Evolutionary conservation across 805 yeast genomes (phyloP).

Genomic region (Lipomyces lipofer): DNA sequence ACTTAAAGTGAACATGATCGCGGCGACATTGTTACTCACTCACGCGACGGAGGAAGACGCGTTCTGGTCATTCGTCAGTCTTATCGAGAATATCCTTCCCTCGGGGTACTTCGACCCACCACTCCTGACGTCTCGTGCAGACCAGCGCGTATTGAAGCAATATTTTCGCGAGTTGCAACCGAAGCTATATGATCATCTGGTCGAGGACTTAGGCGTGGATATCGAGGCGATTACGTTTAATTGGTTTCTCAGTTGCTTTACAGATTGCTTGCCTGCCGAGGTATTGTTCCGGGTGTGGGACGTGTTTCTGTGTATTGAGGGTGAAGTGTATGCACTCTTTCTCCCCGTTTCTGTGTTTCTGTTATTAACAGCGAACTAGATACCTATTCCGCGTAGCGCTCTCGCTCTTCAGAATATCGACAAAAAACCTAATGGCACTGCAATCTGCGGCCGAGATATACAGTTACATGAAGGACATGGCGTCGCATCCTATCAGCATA

Average conservation of each 20-base stretch:
- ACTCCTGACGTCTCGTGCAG: slow-evolving; percentile 43
- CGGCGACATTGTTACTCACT: slow-evolving; percentile 51
- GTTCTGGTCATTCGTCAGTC: slow-evolving; percentile 52
- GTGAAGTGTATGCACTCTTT: slow-evolving; percentile 41
- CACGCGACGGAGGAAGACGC: slow-evolving; percentile 52
- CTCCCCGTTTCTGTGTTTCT: slow-evolving; percentile 18
- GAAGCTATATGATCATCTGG: slow-evolving; percentile 43
- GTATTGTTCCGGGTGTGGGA: slow-evolving; percentile 57
- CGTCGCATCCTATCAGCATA: slow-evolving; percentile 35
- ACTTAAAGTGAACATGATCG: slow-evolving; percentile 53
- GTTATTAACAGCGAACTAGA: neutral
- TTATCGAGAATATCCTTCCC: slow-evolving; percentile 53
- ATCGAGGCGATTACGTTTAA: slow-evolving; percentile 53
- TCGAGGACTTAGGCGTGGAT: slow-evolving; percentile 43
- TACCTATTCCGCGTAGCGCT: slow-evolving; percentile 40
- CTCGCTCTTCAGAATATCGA: slow-evolving; percentile 37
- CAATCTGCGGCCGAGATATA: slow-evolving; percentile 38
- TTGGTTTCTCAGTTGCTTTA: slow-evolving; percentile 59
- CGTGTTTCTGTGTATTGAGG: slow-evolving; percentile 46
- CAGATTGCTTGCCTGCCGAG: slow-evolving; percentile 53
- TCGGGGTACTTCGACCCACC: slow-evolving; percentile 44
- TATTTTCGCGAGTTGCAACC: slow-evolving; percentile 47
- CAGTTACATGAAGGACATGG: slow-evolving; percentile 38
- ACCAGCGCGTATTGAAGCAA: slow-evolving; percentile 43
- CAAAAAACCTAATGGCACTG: slow-evolving; percentile 32